These are phyloP conservation scores for Nicotiana undulata DNA, from an alignment of 257 asterid species.

Conservation along the genomic window DNA sequence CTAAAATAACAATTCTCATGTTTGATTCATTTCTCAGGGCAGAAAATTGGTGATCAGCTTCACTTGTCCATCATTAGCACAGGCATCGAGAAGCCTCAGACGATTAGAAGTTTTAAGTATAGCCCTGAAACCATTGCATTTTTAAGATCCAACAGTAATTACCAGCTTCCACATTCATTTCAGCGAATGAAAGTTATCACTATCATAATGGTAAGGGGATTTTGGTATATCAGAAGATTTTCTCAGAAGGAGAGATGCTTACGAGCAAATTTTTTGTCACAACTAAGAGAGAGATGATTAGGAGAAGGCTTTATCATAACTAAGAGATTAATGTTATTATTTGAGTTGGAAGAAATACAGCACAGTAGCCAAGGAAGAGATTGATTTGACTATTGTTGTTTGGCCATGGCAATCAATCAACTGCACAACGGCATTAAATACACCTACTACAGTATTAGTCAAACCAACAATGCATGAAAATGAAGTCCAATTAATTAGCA, in stretches of 20 bases:
- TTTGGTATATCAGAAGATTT: neutral
- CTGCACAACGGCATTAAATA: neutral
- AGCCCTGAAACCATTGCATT: neutral
- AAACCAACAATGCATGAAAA: neutral
- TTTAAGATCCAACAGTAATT: neutral
- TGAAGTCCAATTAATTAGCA: neutral
- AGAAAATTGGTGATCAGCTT: neutral
- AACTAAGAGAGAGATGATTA: neutral
- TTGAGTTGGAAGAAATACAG: neutral
- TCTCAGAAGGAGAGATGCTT: neutral
- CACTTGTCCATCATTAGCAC: neutral
- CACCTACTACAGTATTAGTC: neutral
- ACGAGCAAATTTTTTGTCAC: neutral
- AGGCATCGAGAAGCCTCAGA: neutral
- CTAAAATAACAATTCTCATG: neutral
- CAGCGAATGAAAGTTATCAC: neutral
- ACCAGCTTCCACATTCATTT: neutral
- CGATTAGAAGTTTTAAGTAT: neutral
- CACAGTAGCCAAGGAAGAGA: neutral
- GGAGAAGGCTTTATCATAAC: neutral
- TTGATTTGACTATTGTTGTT: neutral
- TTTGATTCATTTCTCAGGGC: neutral
- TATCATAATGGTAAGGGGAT: neutral
- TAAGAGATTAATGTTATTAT: neutral
- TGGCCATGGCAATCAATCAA: neutral